Evolutionary conservation across 768 basidiomycete species (phyloP).

Genomic region (Xanthoconium purpureum): DNA sequence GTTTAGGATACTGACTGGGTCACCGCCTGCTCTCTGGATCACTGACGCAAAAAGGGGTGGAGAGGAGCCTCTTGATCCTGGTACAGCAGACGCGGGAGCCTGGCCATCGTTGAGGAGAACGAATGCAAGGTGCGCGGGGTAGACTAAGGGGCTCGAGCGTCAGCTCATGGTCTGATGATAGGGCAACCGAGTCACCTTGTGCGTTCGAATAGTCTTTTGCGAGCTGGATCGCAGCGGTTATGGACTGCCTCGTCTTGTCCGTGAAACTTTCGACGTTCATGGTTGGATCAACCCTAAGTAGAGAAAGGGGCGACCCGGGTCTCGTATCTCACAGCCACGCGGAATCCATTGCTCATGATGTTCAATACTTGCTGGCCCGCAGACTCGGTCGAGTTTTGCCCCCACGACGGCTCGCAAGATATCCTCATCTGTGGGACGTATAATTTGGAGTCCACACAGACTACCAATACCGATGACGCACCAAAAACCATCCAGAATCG

Average conservation of each 20-base stretch:
- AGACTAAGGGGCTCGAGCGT: conserved; percentile 42
- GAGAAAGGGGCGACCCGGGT: neutral
- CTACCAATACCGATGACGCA: neutral
- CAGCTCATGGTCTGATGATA: neutral
- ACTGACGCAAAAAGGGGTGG: conserved; percentile 74
- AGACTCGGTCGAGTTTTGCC: conserved; percentile 91
- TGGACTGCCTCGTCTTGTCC: conserved; percentile 71
- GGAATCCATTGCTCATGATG: neutral
- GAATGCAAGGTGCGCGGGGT: conserved; percentile 81
- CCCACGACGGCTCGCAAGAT: conserved; percentile 52
- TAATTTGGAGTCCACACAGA: conserved; percentile 52
- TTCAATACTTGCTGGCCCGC: conserved; percentile 80
- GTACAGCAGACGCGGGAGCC: conserved; percentile 35
- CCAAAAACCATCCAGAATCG: conserved; percentile 38
- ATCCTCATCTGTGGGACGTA: conserved; percentile 92
- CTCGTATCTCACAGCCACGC: neutral
- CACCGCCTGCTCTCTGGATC: conserved; percentile 80
- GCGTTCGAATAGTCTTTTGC: conserved; percentile 83
- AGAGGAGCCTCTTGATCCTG: conserved; percentile 29
- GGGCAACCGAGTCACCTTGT: conserved; percentile 49
- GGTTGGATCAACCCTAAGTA: neutral
- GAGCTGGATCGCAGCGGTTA: conserved; percentile 71
- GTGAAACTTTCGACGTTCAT: conserved; percentile 73
- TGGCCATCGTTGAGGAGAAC: conserved; percentile 72
- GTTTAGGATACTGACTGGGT: conserved; percentile 51